These are phyloP conservation scores for Triticum monococcum DNA, from an alignment of 176 grass and related monocot species.

Conservation along the genomic window DNA sequence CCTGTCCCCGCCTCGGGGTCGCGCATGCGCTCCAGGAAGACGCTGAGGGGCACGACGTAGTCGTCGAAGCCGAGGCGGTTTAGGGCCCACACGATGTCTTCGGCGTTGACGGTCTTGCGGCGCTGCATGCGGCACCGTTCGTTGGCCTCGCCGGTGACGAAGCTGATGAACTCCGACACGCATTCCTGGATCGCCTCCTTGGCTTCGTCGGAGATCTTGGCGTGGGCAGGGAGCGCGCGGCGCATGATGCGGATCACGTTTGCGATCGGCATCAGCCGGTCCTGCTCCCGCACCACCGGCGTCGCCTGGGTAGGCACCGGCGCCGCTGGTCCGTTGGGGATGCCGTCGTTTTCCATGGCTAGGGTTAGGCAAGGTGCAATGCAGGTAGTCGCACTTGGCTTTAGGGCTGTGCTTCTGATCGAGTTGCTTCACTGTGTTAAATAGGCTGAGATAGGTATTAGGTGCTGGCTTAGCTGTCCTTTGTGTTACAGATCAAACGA, in stretches of 20 bases:
- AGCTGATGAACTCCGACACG: constrained; percentile 84
- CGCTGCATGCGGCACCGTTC: constrained; percentile 60
- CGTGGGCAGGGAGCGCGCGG: constrained; percentile 45
- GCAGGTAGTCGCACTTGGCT: not conserved
- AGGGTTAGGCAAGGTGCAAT: not conserved
- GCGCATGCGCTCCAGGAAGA: constrained; percentile 47
- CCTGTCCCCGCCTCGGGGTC: constrained; percentile 34
- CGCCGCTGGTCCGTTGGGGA: not conserved
- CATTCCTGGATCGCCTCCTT: constrained; percentile 76
- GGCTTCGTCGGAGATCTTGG: constrained; percentile 77
- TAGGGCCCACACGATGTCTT: constrained; percentile 80
- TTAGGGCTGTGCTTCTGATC: not conserved
- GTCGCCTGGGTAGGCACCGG: not conserved
- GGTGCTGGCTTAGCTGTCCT: not conserved
- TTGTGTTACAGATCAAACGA: not conserved
- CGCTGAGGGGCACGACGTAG: constrained; percentile 23
- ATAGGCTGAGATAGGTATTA: not conserved
- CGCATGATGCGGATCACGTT: constrained; percentile 85
- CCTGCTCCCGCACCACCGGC: constrained; percentile 49
- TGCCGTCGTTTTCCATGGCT: not conserved
- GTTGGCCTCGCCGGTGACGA: constrained; percentile 75
- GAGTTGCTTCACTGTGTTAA: not conserved
- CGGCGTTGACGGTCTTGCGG: constrained; percentile 73
- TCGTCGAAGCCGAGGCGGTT: constrained; percentile 22
- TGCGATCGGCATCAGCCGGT: constrained; percentile 57